Percentiles rank a stretch among this genome's conserved stretches.
phyloP scores from a whole-genome alignment of 805 yeast species.

The Candida chauliodis region DNA sequence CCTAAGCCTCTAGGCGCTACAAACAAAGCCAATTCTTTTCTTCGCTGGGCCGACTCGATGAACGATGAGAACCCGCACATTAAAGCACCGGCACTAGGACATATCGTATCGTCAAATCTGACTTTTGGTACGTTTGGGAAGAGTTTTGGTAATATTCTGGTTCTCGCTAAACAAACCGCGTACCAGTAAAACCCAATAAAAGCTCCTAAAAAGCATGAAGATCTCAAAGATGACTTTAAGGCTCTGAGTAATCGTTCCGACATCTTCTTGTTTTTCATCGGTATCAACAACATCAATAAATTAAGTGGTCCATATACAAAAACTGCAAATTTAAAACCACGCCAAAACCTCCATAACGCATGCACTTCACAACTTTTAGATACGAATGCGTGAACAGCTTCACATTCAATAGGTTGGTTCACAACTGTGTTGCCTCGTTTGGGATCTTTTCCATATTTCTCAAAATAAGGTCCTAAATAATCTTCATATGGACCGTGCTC shows the following conservation, averaged over 20 bases:
- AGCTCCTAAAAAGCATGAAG: constrained; percentile 41
- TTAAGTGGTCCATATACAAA: constrained; percentile 42
- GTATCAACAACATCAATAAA: constrained; percentile 24
- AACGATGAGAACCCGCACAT: constrained; percentile 41
- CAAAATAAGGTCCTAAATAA: constrained; percentile 29
- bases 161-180: constrained; percentile 42
- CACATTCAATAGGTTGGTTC: constrained; percentile 36
- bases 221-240: constrained; percentile 28
- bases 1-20: constrained; percentile 42
- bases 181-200: constrained; percentile 46
- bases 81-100: constrained; percentile 38
- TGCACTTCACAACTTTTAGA: constrained; percentile 42
- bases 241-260: constrained; percentile 18
- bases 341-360: constrained; percentile 41
- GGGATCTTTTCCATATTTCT: constrained; percentile 30
- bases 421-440: constrained; percentile 20
- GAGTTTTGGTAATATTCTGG: constrained; percentile 35
- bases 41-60: constrained; percentile 36
- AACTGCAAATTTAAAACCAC: constrained; percentile 41
- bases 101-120: constrained; percentile 36
- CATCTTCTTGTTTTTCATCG: constrained; percentile 16
- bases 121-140: constrained; percentile 33
- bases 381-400: constrained; percentile 37
- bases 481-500: constrained; percentile 22
- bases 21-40: constrained; percentile 47